Base-by-base conservation (phyloP, 116 monocot species). In the Cymodocea nodosa region DNA sequence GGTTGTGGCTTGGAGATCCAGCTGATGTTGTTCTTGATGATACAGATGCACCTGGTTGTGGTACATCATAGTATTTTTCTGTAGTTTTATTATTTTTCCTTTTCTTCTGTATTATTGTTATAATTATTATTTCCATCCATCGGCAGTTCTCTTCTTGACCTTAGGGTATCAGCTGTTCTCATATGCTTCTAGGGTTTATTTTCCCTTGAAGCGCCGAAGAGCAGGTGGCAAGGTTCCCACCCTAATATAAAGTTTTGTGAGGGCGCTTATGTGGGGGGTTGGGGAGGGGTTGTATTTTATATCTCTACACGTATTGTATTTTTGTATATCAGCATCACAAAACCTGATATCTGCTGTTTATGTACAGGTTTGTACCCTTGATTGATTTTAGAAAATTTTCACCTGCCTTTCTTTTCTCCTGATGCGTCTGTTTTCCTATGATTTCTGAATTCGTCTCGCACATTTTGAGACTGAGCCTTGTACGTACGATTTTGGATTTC, bases 1-100 rank as follows among this genome's bases (percentile, higher is more conserved):
- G 76, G 16, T 56, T 91, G 23, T 97, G 97, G 97, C 69, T 86
- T n/a, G 97, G 97, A 15, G 97, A 97, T 64, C 92, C 97, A 25
- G 92, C 97, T 40, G 92, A 97, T 70, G 70, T 97, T 10, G 68
- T 91, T 62, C 82, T 91, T 61, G 84, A 82, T 67, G 86, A 91
- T 16, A 11, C 17, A 13, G n/a, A 44, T n/a, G 20, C 19, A 19
- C n/a, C 44, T 1, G 20, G 9, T 16, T 4, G 6, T 63, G 40
- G 8, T 17, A 63, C 40, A 2, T 40, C n/a, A 10, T 20, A 18
- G 59, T 59, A 63, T 37, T 63, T 44, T 44, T 44, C 22, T 60
- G 19, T 60, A 15, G 8, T 36, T 14, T 4, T 34, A 36, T 36
- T 61, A 35, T 64, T 49, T 49, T 20, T 37, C 61, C 37, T 35